Percentiles rank a stretch among this genome's conserved stretches.
These are phyloP conservation scores for Globisporangium yorkense DNA, from an alignment of 352 stramenopile species.

Conservation along the genomic window DNA sequence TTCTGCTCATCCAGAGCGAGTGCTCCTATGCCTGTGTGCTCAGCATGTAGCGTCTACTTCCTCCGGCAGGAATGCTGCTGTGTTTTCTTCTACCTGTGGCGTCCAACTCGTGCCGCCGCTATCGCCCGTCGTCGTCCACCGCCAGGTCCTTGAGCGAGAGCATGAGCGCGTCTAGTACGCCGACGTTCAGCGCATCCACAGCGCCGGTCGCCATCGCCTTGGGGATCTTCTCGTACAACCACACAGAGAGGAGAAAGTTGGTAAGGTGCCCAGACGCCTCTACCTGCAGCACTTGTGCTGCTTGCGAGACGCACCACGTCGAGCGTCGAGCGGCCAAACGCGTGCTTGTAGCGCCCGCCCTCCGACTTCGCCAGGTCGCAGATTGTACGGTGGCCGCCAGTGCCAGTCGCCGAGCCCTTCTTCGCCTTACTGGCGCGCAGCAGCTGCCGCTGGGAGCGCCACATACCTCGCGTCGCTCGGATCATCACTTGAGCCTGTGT, in stretches of 20 bases:
- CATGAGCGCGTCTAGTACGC: constrained; percentile 36
- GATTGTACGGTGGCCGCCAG: not conserved
- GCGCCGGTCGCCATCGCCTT: constrained; percentile 28
- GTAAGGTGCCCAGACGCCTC: not conserved
- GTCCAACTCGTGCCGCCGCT: constrained; percentile 14
- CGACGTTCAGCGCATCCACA: constrained; percentile 27
- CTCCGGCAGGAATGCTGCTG: no score
- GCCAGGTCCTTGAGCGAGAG: constrained; percentile 30
- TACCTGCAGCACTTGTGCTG: not conserved
- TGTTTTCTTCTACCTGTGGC: not conserved
- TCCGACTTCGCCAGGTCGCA: constrained; percentile 24
- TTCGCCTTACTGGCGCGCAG: constrained; percentile 35
- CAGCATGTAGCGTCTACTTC: no score
- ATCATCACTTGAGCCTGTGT: constrained; percentile 29
- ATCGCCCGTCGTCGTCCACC: constrained; percentile 75
- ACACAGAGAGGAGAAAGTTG: not conserved
- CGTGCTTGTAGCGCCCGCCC: constrained; percentile 34
- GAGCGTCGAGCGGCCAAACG: constrained; percentile 39
- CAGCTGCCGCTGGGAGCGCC: constrained; percentile 50
- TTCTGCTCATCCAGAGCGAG: no score
- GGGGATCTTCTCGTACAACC: constrained; percentile 28
- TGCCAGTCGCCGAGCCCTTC: constrained; percentile 4
- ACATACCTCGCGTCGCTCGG: constrained; percentile 32
- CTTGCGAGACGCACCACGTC: constrained; percentile 26
- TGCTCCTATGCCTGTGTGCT: no score